Conservation (phyloP, 805 yeast genomes). For the Teunomyces gatunensis region DNA sequence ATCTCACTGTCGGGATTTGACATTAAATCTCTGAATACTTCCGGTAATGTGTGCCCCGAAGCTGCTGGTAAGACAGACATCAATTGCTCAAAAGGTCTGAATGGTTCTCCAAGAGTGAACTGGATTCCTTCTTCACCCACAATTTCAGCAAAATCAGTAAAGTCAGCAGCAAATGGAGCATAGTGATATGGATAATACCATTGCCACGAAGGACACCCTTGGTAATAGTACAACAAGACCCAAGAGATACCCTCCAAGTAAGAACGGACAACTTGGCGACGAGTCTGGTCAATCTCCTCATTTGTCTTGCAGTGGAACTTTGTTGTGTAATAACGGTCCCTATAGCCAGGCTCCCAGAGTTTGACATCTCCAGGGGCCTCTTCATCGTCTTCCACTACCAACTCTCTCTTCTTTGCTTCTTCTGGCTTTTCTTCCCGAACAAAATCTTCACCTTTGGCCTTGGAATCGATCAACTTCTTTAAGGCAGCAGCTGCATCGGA, state of each 20-base stretch:
- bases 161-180: constrained; percentile 96
- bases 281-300: constrained; percentile 52
- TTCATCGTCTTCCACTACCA: constrained; percentile 22
- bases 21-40: constrained; percentile 79
- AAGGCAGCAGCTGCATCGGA: constrained; percentile 64
- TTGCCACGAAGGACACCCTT: constrained; percentile 98
- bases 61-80: constrained; percentile 96
- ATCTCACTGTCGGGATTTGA: constrained; percentile 74
- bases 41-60: constrained; percentile 82
- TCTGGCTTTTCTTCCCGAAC: constrained; percentile 11
- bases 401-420: constrained; percentile 8
- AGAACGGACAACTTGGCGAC: constrained; percentile 59
- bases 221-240: constrained; percentile 91
- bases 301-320: constrained; percentile 64
- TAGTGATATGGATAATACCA: constrained; percentile 98
- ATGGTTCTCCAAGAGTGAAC: constrained; percentile 73
- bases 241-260: constrained; percentile 97
- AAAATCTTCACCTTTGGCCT: constrained; percentile 11
- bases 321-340: constrained; percentile 70
- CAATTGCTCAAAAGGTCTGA: constrained; percentile 86
- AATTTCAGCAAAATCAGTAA: constrained; percentile 51
- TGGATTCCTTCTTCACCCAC: constrained; percentile 45
- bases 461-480: constrained; percentile 34
- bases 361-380: constrained; percentile 50
- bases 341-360: constrained; percentile 86